phyloP scores from a whole-genome alignment of 257 asterid species.

The Solanum pinnatisectum region DNA sequence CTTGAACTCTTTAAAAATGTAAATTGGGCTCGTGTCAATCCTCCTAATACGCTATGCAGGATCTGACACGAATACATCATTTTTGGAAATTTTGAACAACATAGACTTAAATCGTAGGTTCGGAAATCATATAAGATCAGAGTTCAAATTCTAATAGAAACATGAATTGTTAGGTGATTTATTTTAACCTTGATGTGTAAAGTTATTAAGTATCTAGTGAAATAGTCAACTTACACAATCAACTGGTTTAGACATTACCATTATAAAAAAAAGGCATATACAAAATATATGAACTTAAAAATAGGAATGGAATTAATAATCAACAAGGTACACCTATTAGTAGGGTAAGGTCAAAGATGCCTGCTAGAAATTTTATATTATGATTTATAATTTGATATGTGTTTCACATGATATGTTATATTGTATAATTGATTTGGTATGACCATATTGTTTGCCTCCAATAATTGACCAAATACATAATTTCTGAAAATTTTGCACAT shows the following conservation, averaged over 20 bases:
- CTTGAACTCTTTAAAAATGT: background rate
- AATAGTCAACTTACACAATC: background rate
- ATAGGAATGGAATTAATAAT: background rate
- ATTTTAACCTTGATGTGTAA: background rate
- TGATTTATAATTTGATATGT: background rate
- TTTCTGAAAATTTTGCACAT: background rate
- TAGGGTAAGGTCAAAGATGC: background rate
- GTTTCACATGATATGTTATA: background rate
- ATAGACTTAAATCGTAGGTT: background rate
- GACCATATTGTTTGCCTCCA: background rate
- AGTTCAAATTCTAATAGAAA: background rate
- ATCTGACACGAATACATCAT: background rate
- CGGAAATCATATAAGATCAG: background rate
- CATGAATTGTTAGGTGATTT: background rate
- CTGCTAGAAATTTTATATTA: background rate
- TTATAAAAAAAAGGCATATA: background rate
- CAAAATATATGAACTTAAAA: background rate
- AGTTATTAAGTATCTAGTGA: background rate
- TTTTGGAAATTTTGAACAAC: background rate
- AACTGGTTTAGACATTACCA: accelerated
- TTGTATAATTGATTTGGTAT: background rate
- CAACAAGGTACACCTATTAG: background rate
- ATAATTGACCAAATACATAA: background rate
- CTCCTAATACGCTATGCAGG: background rate
- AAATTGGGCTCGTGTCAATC: accelerated